phyloP scores from a whole-genome alignment of 1,284 basidiomycete genomes.

The Filobasidium uniguttulatum region DNA sequence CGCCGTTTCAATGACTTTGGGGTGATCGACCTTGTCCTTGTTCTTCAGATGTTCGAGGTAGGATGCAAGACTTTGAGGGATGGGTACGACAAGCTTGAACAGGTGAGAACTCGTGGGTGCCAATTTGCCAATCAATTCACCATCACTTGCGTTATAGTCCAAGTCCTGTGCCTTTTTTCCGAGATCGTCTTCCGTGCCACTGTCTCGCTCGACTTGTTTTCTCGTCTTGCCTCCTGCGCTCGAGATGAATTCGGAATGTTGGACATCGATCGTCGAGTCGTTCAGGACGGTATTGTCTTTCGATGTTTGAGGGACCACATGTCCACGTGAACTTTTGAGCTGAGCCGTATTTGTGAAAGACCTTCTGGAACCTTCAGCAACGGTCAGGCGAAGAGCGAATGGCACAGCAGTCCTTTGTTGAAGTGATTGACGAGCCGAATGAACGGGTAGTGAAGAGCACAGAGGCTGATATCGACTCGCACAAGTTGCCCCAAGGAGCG shows the following conservation, averaged over 20 bases:
- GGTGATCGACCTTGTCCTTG: slow-evolving; percentile 10
- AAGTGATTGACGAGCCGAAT: too few species aligned
- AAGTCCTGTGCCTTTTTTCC: not conserved
- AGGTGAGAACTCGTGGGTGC: slow-evolving; percentile 50
- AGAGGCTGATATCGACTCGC: too few species aligned
- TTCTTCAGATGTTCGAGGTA: slow-evolving; percentile 12
- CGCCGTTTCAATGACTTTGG: slow-evolving; percentile 39
- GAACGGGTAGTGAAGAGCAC: too few species aligned
- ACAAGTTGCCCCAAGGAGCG: too few species aligned
- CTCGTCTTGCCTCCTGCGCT: slow-evolving; percentile 6
- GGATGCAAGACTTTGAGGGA: slow-evolving; percentile 25
- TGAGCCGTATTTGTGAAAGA: too few species aligned
- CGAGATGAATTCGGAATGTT: slow-evolving; percentile 13
- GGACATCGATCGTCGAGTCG: slow-evolving; percentile 5
- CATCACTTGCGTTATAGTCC: not conserved
- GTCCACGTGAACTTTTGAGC: too few species aligned
- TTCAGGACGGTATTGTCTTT: too few species aligned
- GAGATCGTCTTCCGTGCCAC: not conserved
- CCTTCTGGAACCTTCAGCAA: too few species aligned
- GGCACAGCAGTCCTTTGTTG: too few species aligned
- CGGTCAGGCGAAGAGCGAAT: too few species aligned
- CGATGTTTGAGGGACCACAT: too few species aligned
- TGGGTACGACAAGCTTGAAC: slow-evolving; percentile 51
- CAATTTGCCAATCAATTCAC: slow-evolving; percentile 42
- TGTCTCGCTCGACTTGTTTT: slow-evolving; percentile 1